Base-by-base conservation (phyloP, 169 alveolate genomes). In the Plasmodium malariae region DNA sequence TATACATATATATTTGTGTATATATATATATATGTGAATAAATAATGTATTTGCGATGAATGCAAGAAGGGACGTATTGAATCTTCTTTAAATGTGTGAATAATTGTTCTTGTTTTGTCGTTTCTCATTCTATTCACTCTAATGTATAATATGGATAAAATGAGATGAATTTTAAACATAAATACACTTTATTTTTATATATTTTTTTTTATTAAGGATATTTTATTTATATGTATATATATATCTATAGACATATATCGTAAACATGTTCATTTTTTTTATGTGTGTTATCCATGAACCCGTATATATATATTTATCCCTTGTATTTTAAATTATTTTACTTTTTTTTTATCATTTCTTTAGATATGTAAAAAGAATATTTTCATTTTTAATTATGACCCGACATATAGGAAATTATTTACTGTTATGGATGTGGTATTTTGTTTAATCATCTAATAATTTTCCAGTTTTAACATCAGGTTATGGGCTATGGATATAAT, bases 401-500 rank as follows among this genome's bases (percentile, higher is more conserved):
- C 24, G 45, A 28, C 9, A 26, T 28, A 24, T 48, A 69, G 55
- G 59, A 49, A 70, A 48, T 70, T 28, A 24, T 60, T 60, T 45
- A 36, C 54, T 21, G 48, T n/a, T 70, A 30, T 37, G 48, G 37
- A 70, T 14, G 36, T 48, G 32, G 62, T 17, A 55, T 70, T 26
- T 70, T 55, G 36, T 70, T 70, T 49, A n/a, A n/a, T n/a, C n/a
- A n/a, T 32, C 48, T 48, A 70, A 70, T 26, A 36, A 21, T 49
- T 54, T 55, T 21, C 83, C 24, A 17, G 6, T 70, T 70, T 70
- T 70, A n/a, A 49, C 57, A 48, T 67, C 21, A 32, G 55, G 74
- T 19, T 19, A 67, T 32, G 21, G 36, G 12, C 28, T 40, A 6
- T 40, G 51, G n/a, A 9, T 40, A 9, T 40, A 40, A 40, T 6